These are phyloP conservation scores for Neofusicoccum cordaticola DNA, from an alignment of 2,329 filamentous ascomycete genomes.

Conservation along the genomic window DNA sequence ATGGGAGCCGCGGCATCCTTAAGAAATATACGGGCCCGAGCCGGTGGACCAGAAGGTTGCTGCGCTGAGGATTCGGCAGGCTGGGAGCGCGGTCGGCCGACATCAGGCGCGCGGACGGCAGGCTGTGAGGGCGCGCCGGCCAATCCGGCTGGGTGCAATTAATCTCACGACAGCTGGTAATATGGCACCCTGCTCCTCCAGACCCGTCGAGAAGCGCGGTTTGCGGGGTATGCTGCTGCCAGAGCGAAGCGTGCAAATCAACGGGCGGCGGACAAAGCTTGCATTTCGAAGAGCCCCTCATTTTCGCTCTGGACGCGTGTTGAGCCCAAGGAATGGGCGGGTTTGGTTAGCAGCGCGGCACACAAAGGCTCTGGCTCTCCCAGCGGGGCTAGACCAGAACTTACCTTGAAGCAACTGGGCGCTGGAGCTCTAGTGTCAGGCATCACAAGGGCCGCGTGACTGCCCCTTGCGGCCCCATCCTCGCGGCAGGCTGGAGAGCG, in stretches of 20 bases:
- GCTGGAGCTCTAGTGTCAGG: conserved; percentile 9
- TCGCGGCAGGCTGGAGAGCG: conserved; percentile 11
- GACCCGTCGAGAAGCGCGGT: neutral
- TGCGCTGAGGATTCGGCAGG: neutral
- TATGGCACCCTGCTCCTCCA: conserved; percentile 6
- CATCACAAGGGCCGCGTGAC: conserved; percentile 6
- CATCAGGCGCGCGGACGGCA: neutral
- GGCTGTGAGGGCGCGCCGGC: neutral
- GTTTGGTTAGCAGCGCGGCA: conserved; percentile 11
- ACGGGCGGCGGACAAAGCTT: conserved; percentile 8
- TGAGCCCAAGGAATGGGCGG: conserved; percentile 5
- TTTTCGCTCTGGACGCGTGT: conserved; percentile 3
- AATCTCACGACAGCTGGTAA: conserved; percentile 14
- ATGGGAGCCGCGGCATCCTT: conserved; percentile 2
- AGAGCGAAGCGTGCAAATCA: no score
- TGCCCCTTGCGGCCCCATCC: conserved; percentile 16
- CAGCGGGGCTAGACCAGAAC: conserved; percentile 13
- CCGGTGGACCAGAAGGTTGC: neutral
- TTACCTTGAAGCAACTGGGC: conserved; percentile 1
- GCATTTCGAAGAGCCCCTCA: conserved; percentile 3
- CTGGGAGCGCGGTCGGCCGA: neutral
- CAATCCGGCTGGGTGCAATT: conserved; percentile 8
- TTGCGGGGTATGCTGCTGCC: neutral
- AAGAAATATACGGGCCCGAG: neutral
- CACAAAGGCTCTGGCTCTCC: conserved; percentile 7